Base-by-base conservation (phyloP, 768 basidiomycete species). In the Cystobasidium ongulense region DNA sequence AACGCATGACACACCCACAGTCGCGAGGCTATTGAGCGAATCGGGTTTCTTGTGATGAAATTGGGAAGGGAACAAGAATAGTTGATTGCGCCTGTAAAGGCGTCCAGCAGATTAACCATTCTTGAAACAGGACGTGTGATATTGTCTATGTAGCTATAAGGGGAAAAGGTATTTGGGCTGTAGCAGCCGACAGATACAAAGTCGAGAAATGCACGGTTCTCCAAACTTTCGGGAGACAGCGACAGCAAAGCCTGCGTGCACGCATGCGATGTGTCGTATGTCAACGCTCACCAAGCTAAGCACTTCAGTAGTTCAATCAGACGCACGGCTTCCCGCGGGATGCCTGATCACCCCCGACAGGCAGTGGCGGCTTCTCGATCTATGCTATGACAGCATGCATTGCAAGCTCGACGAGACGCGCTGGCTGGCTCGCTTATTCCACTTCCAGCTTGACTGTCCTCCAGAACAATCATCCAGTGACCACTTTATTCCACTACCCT, bases 1-100 rank as follows among this genome's bases (percentile, higher is more conserved):
- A 43, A 33, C 29, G 21, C 36, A 41, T 46, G 13, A 35, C 27
- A 7, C 33, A 8, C n/a, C 46, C 61, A 31, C 71, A 63, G 59
- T 73, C 29, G 71, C 71, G 23, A 10, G 71, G 15, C 71, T 73
- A 18, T 41, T 73, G 39, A 62, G 61, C 38, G 71, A 73, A 61
- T 73, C 71, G 17, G 71, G 71, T 10, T 73, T 73, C 71, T 57
- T 73, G 13, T 71, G 46, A 50, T 8, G 46, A 50, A 8, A 8
- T n/a, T n/a, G n/a, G n/a, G n/a, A n/a, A n/a, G n/a, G n/a, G n/a
- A n/a, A n/a, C n/a, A n/a, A n/a, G n/a, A n/a, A n/a, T n/a, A n/a
- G n/a, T n/a, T 41, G 8, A 18, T 41, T 18, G 39, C 39, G 17
- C 39, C 17, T 39, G 39, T 17, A 7, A 39, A 17, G 7, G 8